phyloP scores from a whole-genome alignment of 805 yeast species.

The Cyberlindnera xishuangbannaensis region DNA sequence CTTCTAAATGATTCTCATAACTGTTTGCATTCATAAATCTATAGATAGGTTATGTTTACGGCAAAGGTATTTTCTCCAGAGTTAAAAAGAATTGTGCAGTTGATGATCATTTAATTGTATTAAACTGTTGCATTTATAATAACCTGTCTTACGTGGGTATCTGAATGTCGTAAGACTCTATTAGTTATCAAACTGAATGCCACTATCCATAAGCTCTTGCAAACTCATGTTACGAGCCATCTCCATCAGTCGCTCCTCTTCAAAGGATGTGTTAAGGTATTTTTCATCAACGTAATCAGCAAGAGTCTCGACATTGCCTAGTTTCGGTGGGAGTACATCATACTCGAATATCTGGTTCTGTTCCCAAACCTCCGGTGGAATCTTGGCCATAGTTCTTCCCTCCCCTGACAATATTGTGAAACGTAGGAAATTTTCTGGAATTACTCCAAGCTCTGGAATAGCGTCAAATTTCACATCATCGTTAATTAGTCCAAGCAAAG shows the following conservation, averaged over 20 bases:
- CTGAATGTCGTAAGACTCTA: too few species aligned
- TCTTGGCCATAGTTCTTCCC: slow-evolving; percentile 60
- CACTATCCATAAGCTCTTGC: slow-evolving; percentile 20
- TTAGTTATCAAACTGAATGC: slow-evolving; percentile 7
- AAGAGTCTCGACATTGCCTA: slow-evolving; percentile 35
- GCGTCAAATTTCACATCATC: slow-evolving; percentile 12
- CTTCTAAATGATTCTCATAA: too few species aligned
- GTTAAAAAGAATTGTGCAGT: too few species aligned
- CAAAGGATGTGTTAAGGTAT: slow-evolving; percentile 19
- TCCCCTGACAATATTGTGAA: slow-evolving; percentile 70
- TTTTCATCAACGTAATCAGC: slow-evolving; percentile 29
- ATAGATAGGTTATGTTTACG: too few species aligned
- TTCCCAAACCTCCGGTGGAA: slow-evolving; percentile 59
- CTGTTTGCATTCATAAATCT: neutral
- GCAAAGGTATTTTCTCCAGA: too few species aligned
- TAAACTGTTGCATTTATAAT: too few species aligned
- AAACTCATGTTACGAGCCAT: slow-evolving; percentile 24
- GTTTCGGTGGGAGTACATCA: slow-evolving; percentile 64
- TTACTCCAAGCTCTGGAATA: slow-evolving; percentile 20
- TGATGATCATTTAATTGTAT: too few species aligned
- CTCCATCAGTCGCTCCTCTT: slow-evolving; percentile 24
- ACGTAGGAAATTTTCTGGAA: slow-evolving; percentile 60
- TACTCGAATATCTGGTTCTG: slow-evolving; percentile 59
- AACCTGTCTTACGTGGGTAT: too few species aligned
- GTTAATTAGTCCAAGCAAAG: slow-evolving; percentile 28